Conservation (phyloP, 257 asterid species). For the Handroanthus guayacan region DNA sequence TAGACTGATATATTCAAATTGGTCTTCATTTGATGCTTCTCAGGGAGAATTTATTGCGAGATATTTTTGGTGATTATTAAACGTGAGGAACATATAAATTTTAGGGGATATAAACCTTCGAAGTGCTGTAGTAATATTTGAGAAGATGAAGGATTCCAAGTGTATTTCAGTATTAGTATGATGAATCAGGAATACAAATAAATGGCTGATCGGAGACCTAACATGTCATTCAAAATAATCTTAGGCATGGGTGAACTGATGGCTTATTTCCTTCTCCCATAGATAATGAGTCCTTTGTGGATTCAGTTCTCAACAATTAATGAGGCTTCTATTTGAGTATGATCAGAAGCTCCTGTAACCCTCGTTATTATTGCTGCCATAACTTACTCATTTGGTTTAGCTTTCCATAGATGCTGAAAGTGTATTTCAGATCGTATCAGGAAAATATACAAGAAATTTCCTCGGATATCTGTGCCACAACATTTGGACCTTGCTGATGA, state of each 20-base stretch:
- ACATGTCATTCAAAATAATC: conserved; percentile 15
- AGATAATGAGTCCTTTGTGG: conserved; percentile 13
- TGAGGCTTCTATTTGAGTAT: conserved; percentile 1
- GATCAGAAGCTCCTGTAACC: not conserved
- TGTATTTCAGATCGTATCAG: conserved; percentile 71
- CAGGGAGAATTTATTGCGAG: too few species aligned
- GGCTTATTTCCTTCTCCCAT: conserved; percentile 2
- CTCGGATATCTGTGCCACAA: conserved; percentile 85
- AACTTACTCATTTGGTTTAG: conserved; percentile 11
- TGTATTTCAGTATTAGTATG: too few species aligned
- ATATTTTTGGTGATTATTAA: too few species aligned
- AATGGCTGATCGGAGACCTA: too few species aligned
- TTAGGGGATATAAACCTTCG: too few species aligned
- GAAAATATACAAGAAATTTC: conserved; percentile 80
- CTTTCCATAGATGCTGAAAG: conserved; percentile 34
- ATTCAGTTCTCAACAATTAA: conserved; percentile 11
- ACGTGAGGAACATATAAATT: too few species aligned
- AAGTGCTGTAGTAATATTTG: too few species aligned
- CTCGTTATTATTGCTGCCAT: conserved; percentile 3
- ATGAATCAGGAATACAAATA: too few species aligned
- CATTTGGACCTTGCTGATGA: conserved; percentile 81
- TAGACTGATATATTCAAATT: too few species aligned
- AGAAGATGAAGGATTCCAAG: too few species aligned
- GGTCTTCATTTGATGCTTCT: too few species aligned
- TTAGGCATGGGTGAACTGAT: conserved; percentile 1